Percentiles rank a stretch among this genome's conserved stretches.
These are phyloP conservation scores for Trichoderma sp. DNA, from an alignment of 2,329 filamentous ascomycete genomes.

Conservation along the genomic window DNA sequence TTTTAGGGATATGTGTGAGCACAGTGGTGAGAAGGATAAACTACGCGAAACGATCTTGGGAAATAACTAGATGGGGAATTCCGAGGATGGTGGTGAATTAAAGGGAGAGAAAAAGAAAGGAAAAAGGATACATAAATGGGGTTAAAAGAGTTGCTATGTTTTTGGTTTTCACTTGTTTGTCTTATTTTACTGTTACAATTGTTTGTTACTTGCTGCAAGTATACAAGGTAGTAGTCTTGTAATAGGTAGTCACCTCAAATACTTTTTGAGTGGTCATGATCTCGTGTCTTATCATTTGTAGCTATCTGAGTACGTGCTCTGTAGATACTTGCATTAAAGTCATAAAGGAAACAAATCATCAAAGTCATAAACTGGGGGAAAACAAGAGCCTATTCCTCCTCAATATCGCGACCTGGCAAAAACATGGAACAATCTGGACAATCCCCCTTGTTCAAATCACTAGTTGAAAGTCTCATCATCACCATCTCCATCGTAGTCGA, in stretches of 20 bases:
- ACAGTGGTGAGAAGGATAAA: slow-evolving; percentile 60
- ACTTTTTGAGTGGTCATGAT: not conserved
- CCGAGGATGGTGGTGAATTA: not conserved
- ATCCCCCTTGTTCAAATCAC: not conserved
- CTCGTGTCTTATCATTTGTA: not conserved
- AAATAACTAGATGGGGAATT: not conserved
- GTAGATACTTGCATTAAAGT: not conserved
- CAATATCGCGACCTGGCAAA: not conserved
- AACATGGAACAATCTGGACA: not conserved
- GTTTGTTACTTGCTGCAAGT: not conserved
- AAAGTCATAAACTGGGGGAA: not conserved
- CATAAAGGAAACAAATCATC: not conserved
- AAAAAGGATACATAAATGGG: not conserved
- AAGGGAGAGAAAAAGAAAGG: not conserved
- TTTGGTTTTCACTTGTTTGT: not conserved
- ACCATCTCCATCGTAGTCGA: slow-evolving; percentile 12
- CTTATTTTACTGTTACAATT: not conserved
- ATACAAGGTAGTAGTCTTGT: not conserved
- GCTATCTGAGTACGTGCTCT: not conserved
- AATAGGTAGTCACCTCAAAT: not conserved
- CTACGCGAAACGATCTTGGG: slow-evolving; percentile 48
- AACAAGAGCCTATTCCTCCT: not conserved
- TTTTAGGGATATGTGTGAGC: slow-evolving; percentile 65
- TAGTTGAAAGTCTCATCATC: slow-evolving; percentile 13
- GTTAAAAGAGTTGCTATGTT: not conserved